Base-by-base conservation (phyloP, 352 stramenopile genomes). In the Pythium utonaiense region DNA sequence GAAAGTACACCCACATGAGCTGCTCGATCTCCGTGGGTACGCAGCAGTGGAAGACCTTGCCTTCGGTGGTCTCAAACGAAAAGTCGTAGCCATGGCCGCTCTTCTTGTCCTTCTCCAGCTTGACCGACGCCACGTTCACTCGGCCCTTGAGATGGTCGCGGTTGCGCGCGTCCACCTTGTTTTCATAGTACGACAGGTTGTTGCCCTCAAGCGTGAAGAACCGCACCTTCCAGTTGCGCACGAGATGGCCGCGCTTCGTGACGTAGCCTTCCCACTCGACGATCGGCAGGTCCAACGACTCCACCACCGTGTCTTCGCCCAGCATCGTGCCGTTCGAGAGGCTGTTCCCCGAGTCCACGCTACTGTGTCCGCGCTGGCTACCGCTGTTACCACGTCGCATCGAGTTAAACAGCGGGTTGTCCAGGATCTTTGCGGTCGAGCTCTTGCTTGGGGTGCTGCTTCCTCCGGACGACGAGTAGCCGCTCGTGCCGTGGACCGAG, bases 201-300 rank as follows among this genome's bases (percentile, higher is more conserved):
- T 91, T 96, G 44, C 84, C 85, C 34, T 96, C 86, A 19, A 96
- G 66, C 31, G 85, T 94, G 67, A 96, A 96, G 52, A 93, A 96
- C 14, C 86, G 76, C 63, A 80, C 79, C 55, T 94, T 96, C 86
- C 86, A 96, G 67, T 96, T 94, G 48, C 85, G 80, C 58, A 96
- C 84, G 34, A 96, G 68, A 53, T 96, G 84, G 0, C 86, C 85
- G 33, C 85, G 75, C 68, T 96, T 96, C n/a, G 83, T 92, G n/a
- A 93, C 86, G 61, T 94, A 96, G 36, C 86, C 86, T 70, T 96
- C 86, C 86, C 86, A 96, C 62, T 96, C 86, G 28, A 93, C 81
- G 22, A 91, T 91, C 21, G 86, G 86, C 50, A 95, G 67, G 57
- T 95, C 86, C 10, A 95, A 69, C 57, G 80, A 91, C 69, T 95